Evolutionary conservation across 2,329 filamentous ascomycete genomes (phyloP), one percentile per base, ranked within the genome.

Genomic region (Clarireedia homoeocarpa): DNA sequence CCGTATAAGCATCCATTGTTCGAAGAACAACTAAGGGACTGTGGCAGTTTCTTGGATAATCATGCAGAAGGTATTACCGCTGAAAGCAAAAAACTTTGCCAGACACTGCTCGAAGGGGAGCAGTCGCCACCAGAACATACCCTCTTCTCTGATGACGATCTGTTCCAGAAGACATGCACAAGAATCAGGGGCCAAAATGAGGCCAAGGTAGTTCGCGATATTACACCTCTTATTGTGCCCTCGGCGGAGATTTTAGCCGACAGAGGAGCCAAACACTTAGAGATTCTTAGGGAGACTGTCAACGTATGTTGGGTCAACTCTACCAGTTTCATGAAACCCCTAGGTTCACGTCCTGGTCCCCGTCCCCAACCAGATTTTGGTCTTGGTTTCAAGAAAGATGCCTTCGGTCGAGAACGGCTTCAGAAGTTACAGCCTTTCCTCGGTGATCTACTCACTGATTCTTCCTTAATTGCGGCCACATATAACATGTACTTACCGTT

Each of bases 401-500:
- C 36, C 14, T 79, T 79, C 56, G 75, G 69, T 0, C 48, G 70
- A 0, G 65, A 72, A 4, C 74, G 77, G 62, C 68, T 75, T 38
- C 27, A 62, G 9, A 77, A 72, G 64, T 61, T 79, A 4, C 57
- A 64, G 9, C 69, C 71, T 5, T 72, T 72, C 12, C 47, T 75
- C 48, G 68, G 70, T 53, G 62, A 73, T 24, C 65, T 66, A 7
- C 39, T 47, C 34, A 65, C 66, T 14, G 67, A 73, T 20, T 51
- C 44, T 47, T 48, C 56, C 10, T 47, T 53, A 12, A 56, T 62
- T 46, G 72, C 74, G 66, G 72, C 64, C 12, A 79, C 74, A 23
- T 73, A 71, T 55, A 66, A 71, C 9, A 77, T 78, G 70, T 75
- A 73, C 65, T 77, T 80, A 59, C 75, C 74, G 3, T 79, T 78